Evolutionary conservation across 2,329 filamentous ascomycete species (phyloP).

Genomic region (Escovopsis sp.): DNA sequence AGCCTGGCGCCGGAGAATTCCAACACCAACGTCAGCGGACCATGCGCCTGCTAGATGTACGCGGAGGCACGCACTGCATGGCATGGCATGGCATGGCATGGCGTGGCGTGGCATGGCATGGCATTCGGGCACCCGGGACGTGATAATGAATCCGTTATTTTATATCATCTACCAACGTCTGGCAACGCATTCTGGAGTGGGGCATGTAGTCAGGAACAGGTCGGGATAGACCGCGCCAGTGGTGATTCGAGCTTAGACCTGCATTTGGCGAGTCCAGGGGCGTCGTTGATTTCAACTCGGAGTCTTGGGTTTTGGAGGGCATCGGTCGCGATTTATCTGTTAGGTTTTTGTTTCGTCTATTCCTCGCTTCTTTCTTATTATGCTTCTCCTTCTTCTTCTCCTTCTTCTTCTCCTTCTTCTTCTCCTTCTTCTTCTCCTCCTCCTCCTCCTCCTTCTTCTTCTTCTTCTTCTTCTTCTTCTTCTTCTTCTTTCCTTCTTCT

Average conservation of each 20-base stretch:
- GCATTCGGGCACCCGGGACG: slow-evolving; percentile 3
- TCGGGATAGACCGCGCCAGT: slow-evolving; percentile 13
- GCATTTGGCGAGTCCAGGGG: slow-evolving; percentile 14
- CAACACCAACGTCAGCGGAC: slow-evolving; percentile 41
- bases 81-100: too few relatives aligned
- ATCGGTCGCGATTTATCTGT: slow-evolving; percentile 23
- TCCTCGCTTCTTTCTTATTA: not conserved
- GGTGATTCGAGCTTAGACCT: slow-evolving; percentile 11
- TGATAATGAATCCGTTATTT: slow-evolving; percentile 3
- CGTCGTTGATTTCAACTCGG: slow-evolving; percentile 22
- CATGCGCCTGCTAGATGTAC: slow-evolving; percentile 39
- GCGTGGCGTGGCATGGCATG: not conserved
- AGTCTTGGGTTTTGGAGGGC: slow-evolving; percentile 25
- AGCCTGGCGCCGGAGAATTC: slow-evolving; percentile 41
- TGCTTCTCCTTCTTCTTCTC: slow-evolving; percentile 2
- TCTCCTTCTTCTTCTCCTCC: not conserved
- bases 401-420: not conserved
- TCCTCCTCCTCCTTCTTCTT: too few relatives aligned
- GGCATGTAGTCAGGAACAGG: slow-evolving; percentile 9
- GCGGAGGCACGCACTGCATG: not conserved
- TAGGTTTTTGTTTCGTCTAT: slow-evolving; percentile 17
- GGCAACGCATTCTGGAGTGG: slow-evolving; percentile 10
- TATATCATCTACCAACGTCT: slow-evolving; percentile 8
- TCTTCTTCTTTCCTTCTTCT: not conserved
- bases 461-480: slow-evolving; percentile 1